Base-by-base conservation (phyloP, 805 yeast species). In the Candida tammaniensis region DNA sequence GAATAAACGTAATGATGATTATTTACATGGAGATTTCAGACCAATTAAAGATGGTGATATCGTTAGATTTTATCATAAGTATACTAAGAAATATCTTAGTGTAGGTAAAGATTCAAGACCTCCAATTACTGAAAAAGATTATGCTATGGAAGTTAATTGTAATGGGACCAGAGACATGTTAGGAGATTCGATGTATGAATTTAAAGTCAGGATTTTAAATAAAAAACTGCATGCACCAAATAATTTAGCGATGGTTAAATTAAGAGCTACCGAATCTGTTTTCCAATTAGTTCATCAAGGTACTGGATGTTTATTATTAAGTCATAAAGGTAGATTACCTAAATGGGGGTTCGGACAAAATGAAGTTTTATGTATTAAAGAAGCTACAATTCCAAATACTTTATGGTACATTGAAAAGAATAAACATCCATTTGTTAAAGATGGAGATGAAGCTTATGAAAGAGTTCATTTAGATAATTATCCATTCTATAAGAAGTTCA, bases 111-210 rank as follows among this genome's bases (percentile, higher is more conserved):
- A 85, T 41, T 49, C 74, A 32, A 77, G 89, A 40, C 96, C 98
- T 3, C 96, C 96, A 7, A 76, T 88, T 17, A 76, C 91, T 7
- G 95, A 86, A 52, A 93, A 86, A 51, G 98, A 93, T 37, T 89
- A 91, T 58, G 82, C 88, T 52, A 75, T 73, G 44, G 95, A 88
- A 57, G 95, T 88, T 1, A 74, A 86, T 17, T 78, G 86, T 43
- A 65, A 78, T 37, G 93, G 91, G 4, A 75, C 74, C 56, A 57
- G 68, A 5, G 75, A 78, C 1, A 76, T 76, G 50, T 61, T 62
- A 2, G 93, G 86, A 12, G 84, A 84, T 45, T 67, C 72, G 26
- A 78, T 78, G 52, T 88, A 85, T 54, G 74, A 76, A 42, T 88
- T 87, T 72, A 74, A 74, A 36, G 60, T 91, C 14, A 70, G 74